phyloP scores from a whole-genome alignment of 441 rosid species.

The Bocquillonia castaneifolia region DNA sequence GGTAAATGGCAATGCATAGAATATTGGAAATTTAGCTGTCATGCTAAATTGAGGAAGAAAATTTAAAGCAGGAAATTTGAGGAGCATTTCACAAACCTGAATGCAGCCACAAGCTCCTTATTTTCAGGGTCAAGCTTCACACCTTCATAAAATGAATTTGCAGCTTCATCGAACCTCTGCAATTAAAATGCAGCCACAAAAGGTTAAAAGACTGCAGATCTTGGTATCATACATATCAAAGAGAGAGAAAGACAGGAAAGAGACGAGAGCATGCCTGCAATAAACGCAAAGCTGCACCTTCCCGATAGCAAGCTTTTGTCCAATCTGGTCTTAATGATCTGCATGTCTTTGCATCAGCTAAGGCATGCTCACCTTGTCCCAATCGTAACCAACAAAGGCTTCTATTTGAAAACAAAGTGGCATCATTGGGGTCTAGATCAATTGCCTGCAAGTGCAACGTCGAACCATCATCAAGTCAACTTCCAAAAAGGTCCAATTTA shows the following conservation, averaged over 20 bases:
- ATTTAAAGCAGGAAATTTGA: neutral
- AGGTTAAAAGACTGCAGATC: conserved; percentile 5
- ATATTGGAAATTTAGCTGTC: neutral
- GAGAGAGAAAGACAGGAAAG: neutral
- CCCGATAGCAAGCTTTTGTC: conserved; percentile 87
- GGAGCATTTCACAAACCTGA: conserved; percentile 46
- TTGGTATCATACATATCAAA: neutral
- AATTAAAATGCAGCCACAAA: conserved; percentile 14
- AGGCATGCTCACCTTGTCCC: conserved; percentile 73
- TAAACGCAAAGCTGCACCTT: conserved; percentile 81
- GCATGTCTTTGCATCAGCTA: conserved; percentile 73
- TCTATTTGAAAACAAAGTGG: conserved; percentile 70
- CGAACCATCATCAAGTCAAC: conserved; percentile 9
- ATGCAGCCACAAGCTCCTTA: conserved; percentile 65
- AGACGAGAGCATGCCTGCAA: conserved; percentile 45
- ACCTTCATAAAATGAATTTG: conserved; percentile 87
- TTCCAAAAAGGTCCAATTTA: conserved; percentile 11
- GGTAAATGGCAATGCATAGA: neutral
- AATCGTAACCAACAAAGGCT: conserved; percentile 85
- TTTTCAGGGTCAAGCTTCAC: conserved; percentile 76
- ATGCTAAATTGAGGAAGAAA: neutral
- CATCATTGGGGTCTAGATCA: conserved; percentile 77
- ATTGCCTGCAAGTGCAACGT: conserved; percentile 50
- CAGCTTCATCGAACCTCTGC: conserved; percentile 89
- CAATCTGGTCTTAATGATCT: conserved; percentile 70